These are phyloP conservation scores for Aspergillus sclerotialis DNA, from an alignment of 2,329 filamentous ascomycete genomes.

Conservation along the genomic window DNA sequence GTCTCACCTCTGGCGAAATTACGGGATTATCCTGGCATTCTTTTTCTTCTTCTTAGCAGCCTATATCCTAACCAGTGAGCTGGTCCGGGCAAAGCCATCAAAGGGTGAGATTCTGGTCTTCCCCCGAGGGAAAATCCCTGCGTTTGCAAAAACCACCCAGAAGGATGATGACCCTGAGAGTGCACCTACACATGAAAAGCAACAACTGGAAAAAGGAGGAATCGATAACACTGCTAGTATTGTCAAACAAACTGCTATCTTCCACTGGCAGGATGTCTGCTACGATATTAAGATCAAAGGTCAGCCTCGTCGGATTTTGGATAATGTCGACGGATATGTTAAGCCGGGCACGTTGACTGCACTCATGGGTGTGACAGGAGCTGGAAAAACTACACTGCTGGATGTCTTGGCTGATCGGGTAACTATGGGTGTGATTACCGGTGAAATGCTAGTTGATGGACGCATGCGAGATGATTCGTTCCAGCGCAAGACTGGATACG, in stretches of 20 bases:
- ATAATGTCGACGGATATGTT: constrained; percentile 85
- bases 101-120: constrained; percentile 71
- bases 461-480: constrained; percentile 68
- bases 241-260: constrained; percentile 68
- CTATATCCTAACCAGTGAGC: constrained; percentile 59
- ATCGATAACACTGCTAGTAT: constrained; percentile 61
- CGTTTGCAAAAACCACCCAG: constrained; percentile 22
- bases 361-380: constrained; percentile 82
- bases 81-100: constrained; percentile 56
- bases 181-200: constrained; percentile 24
- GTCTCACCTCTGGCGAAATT: constrained; percentile 58
- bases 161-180: constrained; percentile 18
- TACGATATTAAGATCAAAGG: constrained; percentile 76
- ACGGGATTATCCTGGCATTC: constrained; percentile 60
- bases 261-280: constrained; percentile 78
- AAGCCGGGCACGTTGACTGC: constrained; percentile 85
- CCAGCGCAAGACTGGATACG: constrained; percentile 45
- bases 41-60: constrained; percentile 50
- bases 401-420: constrained; percentile 77
- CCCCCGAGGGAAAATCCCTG: constrained; percentile 59
- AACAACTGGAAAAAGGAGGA: constrained; percentile 66
- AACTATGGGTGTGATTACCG: constrained; percentile 78
- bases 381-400: constrained; percentile 83
- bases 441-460: constrained; percentile 75
- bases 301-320: constrained; percentile 65